Evolutionary conservation across 2,329 filamentous ascomycete species (phyloP).

Genomic region (Metarhizium rileyi): DNA sequence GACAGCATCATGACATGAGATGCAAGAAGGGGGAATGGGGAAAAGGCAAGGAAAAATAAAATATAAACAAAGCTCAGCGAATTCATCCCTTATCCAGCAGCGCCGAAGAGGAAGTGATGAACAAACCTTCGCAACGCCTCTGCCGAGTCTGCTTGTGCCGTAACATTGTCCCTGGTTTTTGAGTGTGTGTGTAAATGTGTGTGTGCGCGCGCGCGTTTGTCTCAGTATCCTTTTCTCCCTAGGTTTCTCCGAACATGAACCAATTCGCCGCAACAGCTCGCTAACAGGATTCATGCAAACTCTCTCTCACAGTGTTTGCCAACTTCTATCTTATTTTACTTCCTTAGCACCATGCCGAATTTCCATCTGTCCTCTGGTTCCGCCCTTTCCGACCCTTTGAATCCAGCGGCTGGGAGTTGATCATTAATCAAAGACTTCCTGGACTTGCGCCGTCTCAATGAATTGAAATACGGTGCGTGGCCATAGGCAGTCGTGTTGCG

Average conservation of each 20-base stretch:
- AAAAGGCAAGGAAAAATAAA: background rate
- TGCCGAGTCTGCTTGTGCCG: background rate
- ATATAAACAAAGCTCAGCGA: background rate
- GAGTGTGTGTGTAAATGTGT: too few species aligned
- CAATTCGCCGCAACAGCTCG: background rate
- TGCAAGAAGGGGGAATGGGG: background rate
- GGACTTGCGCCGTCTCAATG: background rate
- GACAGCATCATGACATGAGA: background rate
- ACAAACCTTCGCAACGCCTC: background rate
- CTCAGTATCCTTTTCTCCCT: background rate
- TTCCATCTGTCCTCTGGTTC: background rate
- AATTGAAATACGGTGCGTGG: slow-evolving; percentile 1
- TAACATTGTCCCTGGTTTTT: background rate
- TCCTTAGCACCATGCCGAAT: background rate
- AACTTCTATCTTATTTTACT: background rate
- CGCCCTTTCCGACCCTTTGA: background rate
- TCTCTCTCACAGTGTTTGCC: background rate
- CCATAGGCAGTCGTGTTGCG: slow-evolving; percentile 2
- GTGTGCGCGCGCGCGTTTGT: too few species aligned
- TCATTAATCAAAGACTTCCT: background rate
- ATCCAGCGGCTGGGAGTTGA: background rate
- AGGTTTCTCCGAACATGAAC: background rate
- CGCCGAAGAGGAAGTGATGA: background rate
- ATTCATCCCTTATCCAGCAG: background rate
- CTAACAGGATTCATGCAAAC: background rate